Percentiles rank a stretch among this genome's conserved stretches.
Conservation (phyloP, 805 yeast genomes). For the Hanseniaspora mollemarum region DNA sequence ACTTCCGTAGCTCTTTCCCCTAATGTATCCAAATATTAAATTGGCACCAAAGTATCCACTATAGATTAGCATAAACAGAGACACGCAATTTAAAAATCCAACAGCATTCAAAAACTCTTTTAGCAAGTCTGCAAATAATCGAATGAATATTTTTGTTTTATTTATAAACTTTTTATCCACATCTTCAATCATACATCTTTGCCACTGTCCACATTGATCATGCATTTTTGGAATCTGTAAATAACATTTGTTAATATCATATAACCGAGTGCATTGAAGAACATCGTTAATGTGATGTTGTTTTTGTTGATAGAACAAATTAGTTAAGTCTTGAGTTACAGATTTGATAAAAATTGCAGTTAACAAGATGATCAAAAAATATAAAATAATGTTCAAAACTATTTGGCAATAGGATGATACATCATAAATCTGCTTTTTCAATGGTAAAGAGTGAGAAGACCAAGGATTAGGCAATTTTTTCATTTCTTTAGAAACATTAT, state of each 20-base stretch:
- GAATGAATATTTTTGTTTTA: conserved; percentile 1
- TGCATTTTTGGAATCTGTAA: conserved; percentile 5
- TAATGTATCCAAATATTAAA: conserved; percentile 8
- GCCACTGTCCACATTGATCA: conserved; percentile 6
- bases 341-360: conserved; percentile 1
- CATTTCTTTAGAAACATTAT: background rate
- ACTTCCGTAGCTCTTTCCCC: conserved; percentile 10
- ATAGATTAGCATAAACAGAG: conserved; percentile 8
- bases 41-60: conserved; percentile 5
- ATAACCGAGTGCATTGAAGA: background rate
- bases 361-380: background rate
- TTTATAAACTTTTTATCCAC: conserved; percentile 10
- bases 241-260: conserved; percentile 8
- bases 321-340: conserved; percentile 3
- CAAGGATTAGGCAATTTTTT: conserved; percentile 7
- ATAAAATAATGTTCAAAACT: background rate
- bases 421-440: background rate
- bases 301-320: conserved; percentile 11
- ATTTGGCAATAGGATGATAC: conserved; percentile 2
- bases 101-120: conserved; percentile 1
- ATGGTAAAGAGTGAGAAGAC: background rate
- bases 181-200: conserved; percentile 9
- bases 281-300: conserved; percentile 3
- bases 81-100: conserved; percentile 1
- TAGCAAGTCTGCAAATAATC: background rate